A percentile compares a stretch with the other conserved stretches of the same genome.
phyloP scores from a whole-genome alignment of 495 filamentous ascomycete genomes.

The Penicillium coprophilum region DNA sequence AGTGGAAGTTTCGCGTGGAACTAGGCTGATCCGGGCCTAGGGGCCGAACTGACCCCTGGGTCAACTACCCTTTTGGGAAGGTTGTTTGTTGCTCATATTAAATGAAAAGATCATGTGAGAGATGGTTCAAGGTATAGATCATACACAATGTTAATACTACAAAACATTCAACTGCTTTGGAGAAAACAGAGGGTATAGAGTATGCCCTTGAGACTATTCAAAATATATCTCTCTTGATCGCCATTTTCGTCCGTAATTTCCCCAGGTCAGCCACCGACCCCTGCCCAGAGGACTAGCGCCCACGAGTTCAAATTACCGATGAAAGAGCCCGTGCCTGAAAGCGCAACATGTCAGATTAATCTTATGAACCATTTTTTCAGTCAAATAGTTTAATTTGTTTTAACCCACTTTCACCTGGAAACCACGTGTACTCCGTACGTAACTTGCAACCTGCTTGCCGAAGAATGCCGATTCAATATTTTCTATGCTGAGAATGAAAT shows the following conservation, averaged over 20 bases:
- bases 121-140: not conserved
- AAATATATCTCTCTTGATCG: not conserved
- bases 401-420: constrained; percentile 1
- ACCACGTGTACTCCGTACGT: constrained; percentile 1
- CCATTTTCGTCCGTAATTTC: constrained; percentile 5
- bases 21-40: constrained; percentile 7
- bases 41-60: constrained; percentile 12
- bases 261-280: constrained; percentile 1
- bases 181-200: not conserved
- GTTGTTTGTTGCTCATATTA: constrained; percentile 13
- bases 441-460: not conserved
- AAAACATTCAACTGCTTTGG: not conserved
- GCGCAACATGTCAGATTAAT: not conserved
- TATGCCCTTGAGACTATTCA: not conserved
- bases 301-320: not conserved
- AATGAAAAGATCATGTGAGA: constrained; percentile 6
- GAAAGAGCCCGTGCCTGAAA: not conserved
- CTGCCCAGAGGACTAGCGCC: not conserved
- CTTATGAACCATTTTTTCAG: constrained; percentile 5
- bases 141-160: not conserved
- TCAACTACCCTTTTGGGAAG: constrained; percentile 5
- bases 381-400: constrained; percentile 1
- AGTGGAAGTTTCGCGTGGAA: not conserved
- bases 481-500: constrained; percentile 1
- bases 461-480: not conserved